Conservation (phyloP, 1,139 yeast genomes). For the Nakaseomyces sp. region DNA sequence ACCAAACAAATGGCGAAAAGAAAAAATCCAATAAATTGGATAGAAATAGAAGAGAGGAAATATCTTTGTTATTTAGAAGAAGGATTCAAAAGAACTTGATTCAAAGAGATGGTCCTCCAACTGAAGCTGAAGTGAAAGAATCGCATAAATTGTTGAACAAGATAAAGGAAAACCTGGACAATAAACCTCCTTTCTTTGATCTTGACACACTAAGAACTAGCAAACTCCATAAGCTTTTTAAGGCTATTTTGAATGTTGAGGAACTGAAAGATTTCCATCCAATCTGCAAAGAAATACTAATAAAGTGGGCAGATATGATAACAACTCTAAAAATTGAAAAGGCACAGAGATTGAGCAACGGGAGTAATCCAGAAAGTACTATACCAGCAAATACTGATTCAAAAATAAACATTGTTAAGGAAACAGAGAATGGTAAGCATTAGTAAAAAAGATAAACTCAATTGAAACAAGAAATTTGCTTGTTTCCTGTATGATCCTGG, state of each 20-base stretch:
- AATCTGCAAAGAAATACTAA: conserved; percentile 21
- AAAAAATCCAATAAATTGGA: conserved; percentile 21
- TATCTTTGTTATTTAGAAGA: conserved; percentile 25
- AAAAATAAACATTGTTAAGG: not conserved
- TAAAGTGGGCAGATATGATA: conserved; percentile 22
- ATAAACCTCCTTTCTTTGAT: conserved; percentile 28
- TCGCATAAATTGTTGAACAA: conserved; percentile 24
- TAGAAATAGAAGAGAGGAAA: conserved; percentile 22
- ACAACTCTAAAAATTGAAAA: conserved; percentile 23
- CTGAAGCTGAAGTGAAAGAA: conserved; percentile 20
- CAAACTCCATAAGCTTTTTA: conserved; percentile 28
- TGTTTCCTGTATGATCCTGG: too few relatives aligned
- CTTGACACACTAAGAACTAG: conserved; percentile 23
- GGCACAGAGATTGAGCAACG: not conserved
- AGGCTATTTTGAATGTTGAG: conserved; percentile 23
- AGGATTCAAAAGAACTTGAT: conserved; percentile 28
- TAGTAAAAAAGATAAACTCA: too few relatives aligned
- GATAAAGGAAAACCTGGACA: conserved; percentile 21
- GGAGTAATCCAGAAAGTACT: not conserved
- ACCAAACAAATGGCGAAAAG: not conserved
- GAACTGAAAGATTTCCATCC: conserved; percentile 27
- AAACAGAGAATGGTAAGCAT: not conserved
- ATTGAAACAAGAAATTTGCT: too few relatives aligned
- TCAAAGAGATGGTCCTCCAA: conserved; percentile 27
- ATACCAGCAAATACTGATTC: not conserved